These are phyloP conservation scores for Wickerhamomyces sp. DNA, from an alignment of 1,139 yeast species.

Conservation along the genomic window DNA sequence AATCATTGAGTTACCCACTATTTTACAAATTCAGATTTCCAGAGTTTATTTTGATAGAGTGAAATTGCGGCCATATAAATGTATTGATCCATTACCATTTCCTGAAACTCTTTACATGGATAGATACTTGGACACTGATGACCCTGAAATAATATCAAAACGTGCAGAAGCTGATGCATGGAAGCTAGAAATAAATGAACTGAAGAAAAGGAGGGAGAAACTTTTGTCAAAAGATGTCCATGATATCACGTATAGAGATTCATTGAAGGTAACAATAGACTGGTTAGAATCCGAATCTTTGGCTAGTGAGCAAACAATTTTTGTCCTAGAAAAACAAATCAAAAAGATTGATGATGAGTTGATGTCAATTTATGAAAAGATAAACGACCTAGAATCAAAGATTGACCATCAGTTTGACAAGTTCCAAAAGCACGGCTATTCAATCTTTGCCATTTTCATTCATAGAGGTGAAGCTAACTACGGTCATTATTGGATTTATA, in stretches of 20 bases:
- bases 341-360: conserved; percentile 37
- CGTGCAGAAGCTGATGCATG: conserved; percentile 60
- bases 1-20: conserved; percentile 67
- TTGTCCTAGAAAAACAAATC: conserved; percentile 25
- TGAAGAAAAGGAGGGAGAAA: conserved; percentile 40
- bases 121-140: conserved; percentile 74
- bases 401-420: conserved; percentile 57
- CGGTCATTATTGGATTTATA: conserved; percentile 97
- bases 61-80: conserved; percentile 70
- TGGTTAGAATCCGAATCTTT: conserved; percentile 41
- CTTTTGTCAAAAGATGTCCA: conserved; percentile 42
- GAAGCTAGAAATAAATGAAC: conserved; percentile 49
- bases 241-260: conserved; percentile 44
- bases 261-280: conserved; percentile 50
- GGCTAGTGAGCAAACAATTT: conserved; percentile 34
- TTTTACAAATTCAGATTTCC: conserved; percentile 88
- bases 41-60: conserved; percentile 86
- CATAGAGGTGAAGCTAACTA: conserved; percentile 95
- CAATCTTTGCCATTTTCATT: conserved; percentile 85
- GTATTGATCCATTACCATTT: conserved; percentile 77
- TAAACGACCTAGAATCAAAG: conserved; percentile 39
- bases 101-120: conserved; percentile 78
- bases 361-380: conserved; percentile 32
- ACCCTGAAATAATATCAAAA: conserved; percentile 44
- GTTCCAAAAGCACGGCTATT: conserved; percentile 65